A percentile compares a stretch with the other conserved stretches of the same genome.
phyloP scores from a whole-genome alignment of 2,329 filamentous ascomycete genomes.

The Colletotrichum magnum region DNA sequence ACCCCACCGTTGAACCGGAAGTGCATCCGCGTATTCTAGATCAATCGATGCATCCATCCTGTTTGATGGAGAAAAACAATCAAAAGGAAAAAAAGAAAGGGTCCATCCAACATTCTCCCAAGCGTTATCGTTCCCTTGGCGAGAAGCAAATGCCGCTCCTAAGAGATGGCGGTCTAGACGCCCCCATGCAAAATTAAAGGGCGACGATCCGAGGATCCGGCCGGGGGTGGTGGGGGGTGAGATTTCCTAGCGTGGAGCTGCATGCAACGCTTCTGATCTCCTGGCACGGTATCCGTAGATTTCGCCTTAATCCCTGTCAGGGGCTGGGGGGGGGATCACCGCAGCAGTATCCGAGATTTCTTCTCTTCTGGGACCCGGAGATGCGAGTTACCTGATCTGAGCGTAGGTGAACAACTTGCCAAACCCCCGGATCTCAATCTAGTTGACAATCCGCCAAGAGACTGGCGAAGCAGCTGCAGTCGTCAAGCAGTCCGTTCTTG shows the following conservation, averaged over 20 bases:
- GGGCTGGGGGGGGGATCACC: neutral
- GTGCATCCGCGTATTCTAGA: too few species aligned
- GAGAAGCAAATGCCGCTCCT: neutral
- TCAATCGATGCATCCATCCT: too few species aligned
- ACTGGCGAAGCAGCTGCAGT: neutral
- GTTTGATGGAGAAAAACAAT: too few species aligned
- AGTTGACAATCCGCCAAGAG: conserved; percentile 23
- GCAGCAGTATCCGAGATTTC: neutral
- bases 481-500: neutral
- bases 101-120: neutral
- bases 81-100: too few species aligned
- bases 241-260: neutral
- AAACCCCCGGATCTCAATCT: conserved; percentile 21
- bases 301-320: conserved; percentile 8
- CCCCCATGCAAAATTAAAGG: conserved; percentile 12
- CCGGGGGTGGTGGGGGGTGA: conserved; percentile 1
- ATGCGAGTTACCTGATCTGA: too few species aligned
- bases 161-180: neutral
- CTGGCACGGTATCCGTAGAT: neutral
- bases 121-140: neutral
- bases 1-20: neutral
- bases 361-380: too few species aligned
- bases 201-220: conserved; percentile 10
- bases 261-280: conserved; percentile 5
- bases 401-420: too few species aligned